Evolutionary conservation across 805 yeast genomes (phyloP).

Genomic region (Candida taoyuanica): DNA sequence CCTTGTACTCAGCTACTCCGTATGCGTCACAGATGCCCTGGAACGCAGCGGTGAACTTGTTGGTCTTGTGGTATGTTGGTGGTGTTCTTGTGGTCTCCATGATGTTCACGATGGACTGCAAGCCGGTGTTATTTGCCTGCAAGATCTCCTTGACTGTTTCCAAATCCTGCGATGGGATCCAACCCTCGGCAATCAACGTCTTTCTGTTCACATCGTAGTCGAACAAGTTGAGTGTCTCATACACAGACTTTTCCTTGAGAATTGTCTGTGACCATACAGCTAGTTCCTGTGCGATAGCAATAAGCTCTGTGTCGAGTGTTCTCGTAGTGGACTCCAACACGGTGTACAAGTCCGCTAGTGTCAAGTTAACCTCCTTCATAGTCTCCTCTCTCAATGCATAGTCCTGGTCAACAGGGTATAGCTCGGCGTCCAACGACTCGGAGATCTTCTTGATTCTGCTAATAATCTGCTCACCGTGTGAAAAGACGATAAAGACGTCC

Average conservation of each 20-base stretch:
- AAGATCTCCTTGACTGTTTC: slow-evolving; percentile 53
- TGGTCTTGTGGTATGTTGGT: slow-evolving; percentile 93
- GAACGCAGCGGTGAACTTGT: slow-evolving; percentile 89
- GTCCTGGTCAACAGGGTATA: slow-evolving; percentile 49
- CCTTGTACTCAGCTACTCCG: slow-evolving; percentile 89
- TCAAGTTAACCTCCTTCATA: slow-evolving; percentile 54
- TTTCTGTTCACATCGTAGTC: slow-evolving; percentile 74
- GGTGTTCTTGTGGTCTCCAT: slow-evolving; percentile 74
- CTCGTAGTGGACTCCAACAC: slow-evolving; percentile 60
- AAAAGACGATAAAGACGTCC: slow-evolving; percentile 81
- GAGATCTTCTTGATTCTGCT: slow-evolving; percentile 76
- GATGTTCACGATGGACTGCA: slow-evolving; percentile 50
- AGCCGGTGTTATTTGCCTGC: slow-evolving; percentile 65
- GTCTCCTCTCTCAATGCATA: slow-evolving; percentile 60
- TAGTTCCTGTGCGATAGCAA: slow-evolving; percentile 70
- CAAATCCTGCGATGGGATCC: slow-evolving; percentile 86
- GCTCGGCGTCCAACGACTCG: slow-evolving; percentile 86
- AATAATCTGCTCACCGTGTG: slow-evolving; percentile 79
- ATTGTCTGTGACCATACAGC: slow-evolving; percentile 65
- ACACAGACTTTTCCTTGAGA: slow-evolving; percentile 81
- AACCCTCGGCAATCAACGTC: slow-evolving; percentile 88
- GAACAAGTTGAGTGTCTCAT: slow-evolving; percentile 74
- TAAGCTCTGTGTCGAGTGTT: slow-evolving; percentile 72
- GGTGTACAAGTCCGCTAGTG: slow-evolving; percentile 55
- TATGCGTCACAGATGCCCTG: slow-evolving; percentile 94